Conservation (phyloP, 2,329 filamentous ascomycete species). For the Colletotrichum tamarilloi region DNA sequence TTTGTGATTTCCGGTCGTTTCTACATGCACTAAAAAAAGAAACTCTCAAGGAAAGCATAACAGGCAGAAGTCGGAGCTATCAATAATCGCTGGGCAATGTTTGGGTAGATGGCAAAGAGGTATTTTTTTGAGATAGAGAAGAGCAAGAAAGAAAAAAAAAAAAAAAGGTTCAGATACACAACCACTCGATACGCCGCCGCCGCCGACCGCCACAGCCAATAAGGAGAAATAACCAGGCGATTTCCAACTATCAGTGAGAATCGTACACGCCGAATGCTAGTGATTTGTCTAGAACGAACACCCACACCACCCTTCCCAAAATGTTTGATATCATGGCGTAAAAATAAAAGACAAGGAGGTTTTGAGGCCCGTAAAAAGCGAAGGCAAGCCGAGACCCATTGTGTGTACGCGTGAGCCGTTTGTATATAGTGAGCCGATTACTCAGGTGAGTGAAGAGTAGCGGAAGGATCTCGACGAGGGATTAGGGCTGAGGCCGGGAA, state of each 20-base stretch:
- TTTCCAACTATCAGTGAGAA: not conserved
- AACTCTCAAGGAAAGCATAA: not conserved
- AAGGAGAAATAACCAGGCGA: not conserved
- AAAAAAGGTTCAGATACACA: not conserved
- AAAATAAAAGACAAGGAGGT: not conserved
- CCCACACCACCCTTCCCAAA: slow-evolving; percentile 5
- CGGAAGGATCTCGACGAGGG: slow-evolving; percentile 2
- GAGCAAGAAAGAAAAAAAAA: not conserved
- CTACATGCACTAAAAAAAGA: not conserved
- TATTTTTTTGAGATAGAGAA: not conserved
- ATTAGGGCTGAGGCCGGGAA: slow-evolving; percentile 25
- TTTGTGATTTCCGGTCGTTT: not conserved
- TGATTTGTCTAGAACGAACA: slow-evolving; percentile 18
- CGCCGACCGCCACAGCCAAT: too few species aligned
- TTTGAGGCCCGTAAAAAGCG: not conserved
- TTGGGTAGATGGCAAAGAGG: not conserved
- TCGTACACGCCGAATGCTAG: slow-evolving; percentile 24
- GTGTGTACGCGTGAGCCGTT: not conserved
- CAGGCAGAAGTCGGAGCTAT: not conserved
- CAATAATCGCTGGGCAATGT: not conserved
- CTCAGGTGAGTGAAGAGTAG: not conserved
- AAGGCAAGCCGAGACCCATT: not conserved
- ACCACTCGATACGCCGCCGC: not conserved
- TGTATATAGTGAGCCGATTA: not conserved
- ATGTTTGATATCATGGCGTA: slow-evolving; percentile 31